Evolutionary conservation across 352 stramenopile genomes (phyloP).

Genomic region (Globisporangium viniferum): DNA sequence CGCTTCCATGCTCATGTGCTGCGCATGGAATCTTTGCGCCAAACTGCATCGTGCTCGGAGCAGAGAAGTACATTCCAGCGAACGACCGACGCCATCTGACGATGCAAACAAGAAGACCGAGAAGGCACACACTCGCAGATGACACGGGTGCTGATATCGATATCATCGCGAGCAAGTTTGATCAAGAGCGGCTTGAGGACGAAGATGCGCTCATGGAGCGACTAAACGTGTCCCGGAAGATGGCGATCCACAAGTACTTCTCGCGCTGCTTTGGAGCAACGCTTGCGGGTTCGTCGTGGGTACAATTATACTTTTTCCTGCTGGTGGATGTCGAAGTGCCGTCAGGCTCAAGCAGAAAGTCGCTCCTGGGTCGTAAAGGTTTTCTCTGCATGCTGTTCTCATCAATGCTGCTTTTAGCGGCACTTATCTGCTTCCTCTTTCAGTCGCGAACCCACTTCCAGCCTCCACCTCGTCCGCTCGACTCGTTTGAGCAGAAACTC

Average conservation of each 20-base stretch:
- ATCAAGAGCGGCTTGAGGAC: background rate
- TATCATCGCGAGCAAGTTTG: background rate
- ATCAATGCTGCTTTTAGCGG: constrained; percentile 32
- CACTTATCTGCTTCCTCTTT: constrained; percentile 46
- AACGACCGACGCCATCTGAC: constrained; percentile 11
- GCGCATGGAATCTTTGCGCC: constrained; percentile 50
- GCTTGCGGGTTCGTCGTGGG: constrained; percentile 33
- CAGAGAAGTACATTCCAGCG: constrained; percentile 20
- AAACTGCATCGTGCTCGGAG: constrained; percentile 48
- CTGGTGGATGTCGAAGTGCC: constrained; percentile 32
- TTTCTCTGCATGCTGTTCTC: constrained; percentile 39
- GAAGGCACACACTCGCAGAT: background rate
- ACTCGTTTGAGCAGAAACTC: constrained; percentile 36
- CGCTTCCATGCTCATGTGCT: constrained; percentile 33
- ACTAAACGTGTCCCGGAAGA: constrained; percentile 4
- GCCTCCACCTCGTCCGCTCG: background rate
- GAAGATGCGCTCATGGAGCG: background rate
- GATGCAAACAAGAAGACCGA: background rate
- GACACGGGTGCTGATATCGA: constrained; percentile 11
- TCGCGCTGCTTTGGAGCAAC: constrained; percentile 46
- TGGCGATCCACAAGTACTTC: constrained; percentile 22
- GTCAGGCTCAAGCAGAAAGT: background rate
- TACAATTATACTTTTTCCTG: constrained; percentile 63
- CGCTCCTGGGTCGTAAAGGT: constrained; percentile 15
- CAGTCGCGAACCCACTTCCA: constrained; percentile 34